phyloP scores from a whole-genome alignment of 306 rosid species.

The Acmispon strigosus region DNA sequence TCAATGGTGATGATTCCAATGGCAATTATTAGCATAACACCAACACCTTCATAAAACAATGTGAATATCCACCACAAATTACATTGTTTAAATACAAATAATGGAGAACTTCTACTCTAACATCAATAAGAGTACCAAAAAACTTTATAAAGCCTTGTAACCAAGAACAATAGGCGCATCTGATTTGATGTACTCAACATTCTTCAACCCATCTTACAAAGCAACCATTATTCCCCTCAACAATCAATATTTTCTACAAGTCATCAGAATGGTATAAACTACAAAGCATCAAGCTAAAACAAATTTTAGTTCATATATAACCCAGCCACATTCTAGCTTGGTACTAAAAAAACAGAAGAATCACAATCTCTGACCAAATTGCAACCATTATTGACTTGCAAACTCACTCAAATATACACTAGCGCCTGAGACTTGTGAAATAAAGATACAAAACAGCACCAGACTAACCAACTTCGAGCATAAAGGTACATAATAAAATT shows the following conservation, averaged over 20 bases:
- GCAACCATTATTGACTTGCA: conserved; percentile 9
- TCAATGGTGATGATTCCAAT: background rate
- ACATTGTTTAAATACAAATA: background rate
- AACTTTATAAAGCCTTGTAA: background rate
- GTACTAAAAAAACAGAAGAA: conserved; percentile 13
- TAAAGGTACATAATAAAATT: background rate
- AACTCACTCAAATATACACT: conserved; percentile 23
- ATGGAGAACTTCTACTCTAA: background rate
- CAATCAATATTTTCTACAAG: conserved; percentile 6
- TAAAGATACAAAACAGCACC: conserved; percentile 6
- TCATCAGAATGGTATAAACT: background rate
- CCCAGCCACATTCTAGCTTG: conserved; percentile 19
- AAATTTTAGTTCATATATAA: background rate
- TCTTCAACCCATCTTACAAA: conserved; percentile 1
- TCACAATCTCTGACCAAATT: conserved; percentile 13
- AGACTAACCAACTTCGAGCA: conserved; percentile 5
- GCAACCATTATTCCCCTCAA: conserved; percentile 18
- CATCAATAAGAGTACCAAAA: background rate
- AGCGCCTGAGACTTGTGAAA: conserved; percentile 1
- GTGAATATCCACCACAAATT: background rate
- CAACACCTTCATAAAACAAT: conserved; percentile 17
- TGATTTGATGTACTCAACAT: conserved; percentile 2
- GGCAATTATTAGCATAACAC: background rate
- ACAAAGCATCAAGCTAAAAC: conserved; percentile 10
- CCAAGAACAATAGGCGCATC: background rate